Conservation (phyloP, 306 rosid species). For the Corylus heterophylla region DNA sequence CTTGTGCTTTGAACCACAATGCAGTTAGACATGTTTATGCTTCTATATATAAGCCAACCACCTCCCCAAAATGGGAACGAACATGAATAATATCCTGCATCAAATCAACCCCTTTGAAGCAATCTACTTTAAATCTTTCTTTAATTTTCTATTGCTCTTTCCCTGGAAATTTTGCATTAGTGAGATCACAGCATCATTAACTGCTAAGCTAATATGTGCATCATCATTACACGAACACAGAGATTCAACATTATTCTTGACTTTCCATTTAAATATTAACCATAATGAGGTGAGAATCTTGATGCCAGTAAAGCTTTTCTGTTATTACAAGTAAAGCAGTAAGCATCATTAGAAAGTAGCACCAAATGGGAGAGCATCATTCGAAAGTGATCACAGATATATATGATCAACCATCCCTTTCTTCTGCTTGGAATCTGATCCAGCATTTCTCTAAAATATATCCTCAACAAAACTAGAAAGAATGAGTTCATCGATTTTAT, state of each 20-base stretch:
- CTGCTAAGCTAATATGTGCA: slow-evolving; percentile 25
- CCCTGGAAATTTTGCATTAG: slow-evolving; percentile 26
- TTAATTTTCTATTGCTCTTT: slow-evolving; percentile 5
- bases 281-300: slow-evolving; percentile 7
- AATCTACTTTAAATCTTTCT: slow-evolving; percentile 17
- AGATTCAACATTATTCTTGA: slow-evolving; percentile 3
- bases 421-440: slow-evolving; percentile 36
- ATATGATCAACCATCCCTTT: slow-evolving; percentile 18
- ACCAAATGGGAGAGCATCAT: slow-evolving; percentile 30
- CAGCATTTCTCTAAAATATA: too few relatives aligned
- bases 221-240: slow-evolving; percentile 15
- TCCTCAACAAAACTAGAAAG: too few relatives aligned
- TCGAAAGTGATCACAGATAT: slow-evolving; percentile 25
- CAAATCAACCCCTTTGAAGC: slow-evolving; percentile 28
- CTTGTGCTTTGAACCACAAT: slow-evolving; percentile 15
- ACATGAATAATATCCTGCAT: slow-evolving; percentile 34
- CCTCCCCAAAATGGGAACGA: slow-evolving; percentile 19
- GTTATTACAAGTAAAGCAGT: neutral
- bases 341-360: slow-evolving; percentile 16
- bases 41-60: slow-evolving; percentile 33
- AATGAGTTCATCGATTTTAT: too few relatives aligned
- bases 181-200: slow-evolving; percentile 7
- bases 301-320: slow-evolving; percentile 23
- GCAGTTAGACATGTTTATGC: slow-evolving; percentile 7
- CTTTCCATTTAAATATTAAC: neutral